phyloP scores from a whole-genome alignment of 129 eudicot species.

The Helianthus tuberosus region DNA sequence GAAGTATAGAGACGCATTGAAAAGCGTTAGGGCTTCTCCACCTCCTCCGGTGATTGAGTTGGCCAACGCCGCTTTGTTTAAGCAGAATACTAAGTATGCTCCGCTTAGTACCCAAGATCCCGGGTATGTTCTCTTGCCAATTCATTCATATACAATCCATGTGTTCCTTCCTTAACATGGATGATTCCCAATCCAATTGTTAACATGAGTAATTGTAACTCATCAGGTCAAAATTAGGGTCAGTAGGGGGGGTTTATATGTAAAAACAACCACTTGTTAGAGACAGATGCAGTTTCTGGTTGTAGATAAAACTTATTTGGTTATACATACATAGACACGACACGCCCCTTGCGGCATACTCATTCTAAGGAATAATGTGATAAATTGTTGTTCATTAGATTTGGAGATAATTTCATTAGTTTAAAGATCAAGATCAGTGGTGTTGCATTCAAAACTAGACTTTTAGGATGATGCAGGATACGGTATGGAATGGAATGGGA shows the following conservation, averaged over 20 bases:
- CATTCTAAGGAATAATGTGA: not conserved
- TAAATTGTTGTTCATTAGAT: not conserved
- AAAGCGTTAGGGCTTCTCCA: conserved; percentile 67
- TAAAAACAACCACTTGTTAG: too few relatives aligned
- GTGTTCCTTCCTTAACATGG: too few relatives aligned
- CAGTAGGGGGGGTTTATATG: too few relatives aligned
- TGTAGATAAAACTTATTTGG: too few relatives aligned
- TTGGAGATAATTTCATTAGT: not conserved
- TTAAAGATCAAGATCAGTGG: conserved; percentile 9
- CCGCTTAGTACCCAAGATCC: conserved; percentile 92
- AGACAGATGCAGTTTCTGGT: too few relatives aligned
- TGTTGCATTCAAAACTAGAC: not conserved
- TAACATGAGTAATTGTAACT: conserved; percentile 3
- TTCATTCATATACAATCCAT: too few relatives aligned
- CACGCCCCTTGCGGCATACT: too few relatives aligned
- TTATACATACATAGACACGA: too few relatives aligned
- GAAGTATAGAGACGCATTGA: conserved; percentile 76
- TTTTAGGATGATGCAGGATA: not conserved
- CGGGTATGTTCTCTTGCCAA: conserved; percentile 38
- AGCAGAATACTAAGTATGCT: conserved; percentile 56
- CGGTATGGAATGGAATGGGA: not conserved
- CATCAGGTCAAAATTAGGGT: too few relatives aligned
- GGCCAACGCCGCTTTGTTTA: conserved; percentile 49
- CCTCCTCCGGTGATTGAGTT: conserved; percentile 64
- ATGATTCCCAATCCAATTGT: too few relatives aligned